These are phyloP conservation scores for Fusarium longipes DNA, from an alignment of 2,329 filamentous ascomycete genomes.

Conservation along the genomic window DNA sequence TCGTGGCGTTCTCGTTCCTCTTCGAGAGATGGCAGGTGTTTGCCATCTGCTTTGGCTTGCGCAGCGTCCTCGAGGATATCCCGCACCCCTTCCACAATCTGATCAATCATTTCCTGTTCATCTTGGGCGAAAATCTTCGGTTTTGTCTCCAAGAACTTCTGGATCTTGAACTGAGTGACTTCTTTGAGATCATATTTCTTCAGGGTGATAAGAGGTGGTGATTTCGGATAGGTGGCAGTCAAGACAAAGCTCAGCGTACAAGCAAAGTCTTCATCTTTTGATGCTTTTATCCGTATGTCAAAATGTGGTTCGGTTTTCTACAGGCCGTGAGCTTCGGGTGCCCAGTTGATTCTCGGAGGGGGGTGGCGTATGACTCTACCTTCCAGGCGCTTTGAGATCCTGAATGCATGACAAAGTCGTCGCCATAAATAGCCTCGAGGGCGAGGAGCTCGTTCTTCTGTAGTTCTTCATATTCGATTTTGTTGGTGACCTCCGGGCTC, in stretches of 20 bases:
- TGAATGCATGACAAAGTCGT: conserved; percentile 83
- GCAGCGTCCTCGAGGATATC: conserved; percentile 89
- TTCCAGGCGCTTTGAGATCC: conserved; percentile 84
- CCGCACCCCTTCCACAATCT: conserved; percentile 75
- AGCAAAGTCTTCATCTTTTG: conserved; percentile 76
- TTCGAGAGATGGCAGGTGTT: conserved; percentile 84
- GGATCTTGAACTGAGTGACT: conserved; percentile 76
- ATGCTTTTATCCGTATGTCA: conserved; percentile 80
- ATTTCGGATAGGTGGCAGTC: conserved; percentile 91
- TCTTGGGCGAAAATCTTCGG: conserved; percentile 64
- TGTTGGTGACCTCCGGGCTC: conserved; percentile 56
- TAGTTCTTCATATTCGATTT: conserved; percentile 80
- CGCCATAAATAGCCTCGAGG: conserved; percentile 86
- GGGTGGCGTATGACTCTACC: conserved; percentile 58
- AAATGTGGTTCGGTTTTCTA: conserved; percentile 86
- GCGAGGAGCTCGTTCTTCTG: conserved; percentile 90
- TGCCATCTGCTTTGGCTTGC: conserved; percentile 77
- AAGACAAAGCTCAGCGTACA: conserved; percentile 82
- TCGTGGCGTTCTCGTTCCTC: conserved; percentile 89
- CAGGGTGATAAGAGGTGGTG: conserved; percentile 76
- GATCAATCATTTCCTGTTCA: conserved; percentile 70
- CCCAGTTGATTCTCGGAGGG: conserved; percentile 32
- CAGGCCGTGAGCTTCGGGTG: conserved; percentile 37
- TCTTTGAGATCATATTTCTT: conserved; percentile 75
- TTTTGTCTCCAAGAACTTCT: conserved; percentile 69